Base-by-base conservation (phyloP, 2,329 filamentous ascomycete genomes). In the Fusarium clavum region DNA sequence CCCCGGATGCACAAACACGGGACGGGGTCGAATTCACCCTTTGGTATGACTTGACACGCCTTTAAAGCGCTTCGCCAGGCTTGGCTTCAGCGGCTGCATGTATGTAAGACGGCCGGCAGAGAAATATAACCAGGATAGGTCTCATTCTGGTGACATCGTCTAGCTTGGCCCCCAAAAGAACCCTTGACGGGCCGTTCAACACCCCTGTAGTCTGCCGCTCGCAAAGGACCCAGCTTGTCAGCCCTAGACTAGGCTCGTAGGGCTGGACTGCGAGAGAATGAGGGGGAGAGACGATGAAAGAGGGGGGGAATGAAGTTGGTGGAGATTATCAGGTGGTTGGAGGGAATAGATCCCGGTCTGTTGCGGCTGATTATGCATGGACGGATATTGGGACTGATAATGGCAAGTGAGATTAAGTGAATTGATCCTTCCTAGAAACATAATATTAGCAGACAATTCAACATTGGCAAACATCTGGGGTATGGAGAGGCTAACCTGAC, bases 301-400 rank as follows among this genome's bases (percentile, higher is more conserved):
- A 29, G 41, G 41, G 45, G 45, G 53, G 7, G 24, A 1, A 8
- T 14, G 12, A 41, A n/a, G n/a, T 22, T 22, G 43, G 44, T 53
- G 60, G 53, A 59, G 40, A 38, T 51, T 40, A 20, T 38, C 30
- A 34, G 32, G 44, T 49, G 34, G 38, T 64, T 58, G 18, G 40
- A 40, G 34, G 53, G 29, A 55, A 38, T 52, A 47, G 32, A 61
- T 38, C 63, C 51, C 32, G 22, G 49, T 47, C 24, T 38, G 24
- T 22, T 40, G 61, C 66, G 67, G 67, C 61, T 70, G 67, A 66
- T 38, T 22, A 57, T 64, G 56, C 66, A 58, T 57, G 32, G 7
- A 54, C 27, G 51, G 66, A 24, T 27, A 25, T 57, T 25, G 13
- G 22, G 22, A 51, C 51, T 27, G 18, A 24, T 38, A 61, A 62